Evolutionary conservation across 2,329 filamentous ascomycete genomes (phyloP).

Genomic region (Sporothrix variecibatus): DNA sequence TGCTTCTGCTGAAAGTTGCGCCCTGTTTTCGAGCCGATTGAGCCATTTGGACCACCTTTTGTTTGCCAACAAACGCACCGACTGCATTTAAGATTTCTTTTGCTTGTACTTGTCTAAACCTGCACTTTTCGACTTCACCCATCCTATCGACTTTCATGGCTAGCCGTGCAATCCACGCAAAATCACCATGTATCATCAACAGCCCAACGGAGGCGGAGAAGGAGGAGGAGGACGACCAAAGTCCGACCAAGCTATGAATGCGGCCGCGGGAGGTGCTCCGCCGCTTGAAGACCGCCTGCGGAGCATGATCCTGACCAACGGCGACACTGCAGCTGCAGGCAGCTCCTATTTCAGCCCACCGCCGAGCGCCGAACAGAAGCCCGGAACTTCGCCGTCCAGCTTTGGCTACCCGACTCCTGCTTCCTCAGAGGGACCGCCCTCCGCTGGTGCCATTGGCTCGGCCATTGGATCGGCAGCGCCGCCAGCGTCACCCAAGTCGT

Average conservation of each 20-base stretch:
- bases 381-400: neutral
- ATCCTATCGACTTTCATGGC: slow-evolving; percentile 25
- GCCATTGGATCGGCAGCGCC: slow-evolving; percentile 8
- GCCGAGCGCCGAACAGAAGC: neutral
- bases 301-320: slow-evolving; percentile 33
- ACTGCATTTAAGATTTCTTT: neutral
- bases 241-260: neutral
- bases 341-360: neutral
- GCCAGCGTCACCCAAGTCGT: slow-evolving; percentile 22
- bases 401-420: neutral
- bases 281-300: slow-evolving; percentile 33
- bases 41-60: neutral
- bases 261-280: slow-evolving; percentile 1
- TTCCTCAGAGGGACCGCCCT: neutral
- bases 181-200: slow-evolving; percentile 26
- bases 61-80: neutral
- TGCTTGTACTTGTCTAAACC: neutral
- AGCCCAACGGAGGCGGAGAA: slow-evolving; percentile 20
- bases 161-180: neutral
- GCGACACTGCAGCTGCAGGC: slow-evolving; percentile 1
- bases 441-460: neutral
- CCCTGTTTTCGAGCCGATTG: neutral
- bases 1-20: neutral
- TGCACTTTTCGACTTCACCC: neutral
- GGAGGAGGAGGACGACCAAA: slow-evolving; percentile 11